Percentiles rank a stretch among this genome's conserved stretches.
Conservation (phyloP, 805 yeast species). For the Pichia gijzeniarum region DNA sequence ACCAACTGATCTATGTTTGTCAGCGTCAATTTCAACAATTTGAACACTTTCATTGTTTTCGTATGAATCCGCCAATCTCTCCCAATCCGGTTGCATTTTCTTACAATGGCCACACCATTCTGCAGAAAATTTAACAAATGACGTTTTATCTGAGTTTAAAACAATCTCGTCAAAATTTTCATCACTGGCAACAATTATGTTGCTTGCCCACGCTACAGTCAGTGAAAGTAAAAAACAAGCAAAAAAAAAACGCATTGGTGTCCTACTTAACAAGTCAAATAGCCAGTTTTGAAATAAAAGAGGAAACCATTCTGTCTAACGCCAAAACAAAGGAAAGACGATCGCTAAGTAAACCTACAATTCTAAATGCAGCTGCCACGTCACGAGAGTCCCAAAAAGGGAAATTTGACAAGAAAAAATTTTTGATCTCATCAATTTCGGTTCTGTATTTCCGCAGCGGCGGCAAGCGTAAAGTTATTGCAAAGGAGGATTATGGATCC, state of each 20-base stretch:
- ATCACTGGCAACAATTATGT: constrained; percentile 40
- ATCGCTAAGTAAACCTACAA: too few relatives aligned
- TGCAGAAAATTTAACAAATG: constrained; percentile 71
- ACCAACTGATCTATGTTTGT: constrained; percentile 44
- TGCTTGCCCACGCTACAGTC: constrained; percentile 7
- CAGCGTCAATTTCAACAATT: constrained; percentile 52
- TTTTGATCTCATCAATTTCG: neutral
- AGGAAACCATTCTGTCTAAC: too few relatives aligned
- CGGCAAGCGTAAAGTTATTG: too few relatives aligned
- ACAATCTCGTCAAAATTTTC: constrained; percentile 50
- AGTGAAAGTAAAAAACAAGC: neutral
- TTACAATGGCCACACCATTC: constrained; percentile 72
- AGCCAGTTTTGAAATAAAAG: too few relatives aligned
- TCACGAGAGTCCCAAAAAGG: neutral
- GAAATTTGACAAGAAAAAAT: neutral
- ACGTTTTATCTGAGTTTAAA: constrained; percentile 56
- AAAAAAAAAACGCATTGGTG: constrained; percentile 2
- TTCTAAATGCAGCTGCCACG: too few relatives aligned
- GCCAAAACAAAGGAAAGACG: too few relatives aligned
- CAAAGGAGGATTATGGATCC: neutral
- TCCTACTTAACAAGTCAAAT: too few relatives aligned
- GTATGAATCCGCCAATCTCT: constrained; percentile 22
- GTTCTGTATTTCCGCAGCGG: too few relatives aligned
- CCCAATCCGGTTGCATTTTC: constrained; percentile 45
- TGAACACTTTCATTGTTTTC: constrained; percentile 20